Evolutionary conservation across 2,329 filamentous ascomycete species (phyloP).

Genomic region (Diaporthe batatas): DNA sequence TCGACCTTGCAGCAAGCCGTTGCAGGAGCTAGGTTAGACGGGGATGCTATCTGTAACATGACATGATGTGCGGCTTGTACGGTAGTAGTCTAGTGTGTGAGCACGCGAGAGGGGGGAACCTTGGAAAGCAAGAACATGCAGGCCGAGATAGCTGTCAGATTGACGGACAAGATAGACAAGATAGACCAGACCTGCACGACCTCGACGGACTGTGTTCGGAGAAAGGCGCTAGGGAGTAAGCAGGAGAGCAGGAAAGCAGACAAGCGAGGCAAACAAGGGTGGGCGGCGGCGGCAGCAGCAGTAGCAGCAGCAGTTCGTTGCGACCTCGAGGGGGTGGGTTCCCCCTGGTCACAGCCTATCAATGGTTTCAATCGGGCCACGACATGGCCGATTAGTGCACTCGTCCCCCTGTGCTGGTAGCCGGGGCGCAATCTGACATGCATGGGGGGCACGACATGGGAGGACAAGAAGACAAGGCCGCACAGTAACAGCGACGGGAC

Average conservation of each 20-base stretch:
- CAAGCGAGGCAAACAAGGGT: conserved; percentile 36
- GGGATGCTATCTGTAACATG: conserved; percentile 21
- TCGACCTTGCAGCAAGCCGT: background rate
- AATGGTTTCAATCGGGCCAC: background rate
- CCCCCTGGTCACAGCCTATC: conserved; percentile 26
- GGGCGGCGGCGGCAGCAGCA: too few relatives aligned
- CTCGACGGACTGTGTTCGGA: background rate
- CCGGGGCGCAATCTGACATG: conserved; percentile 18
- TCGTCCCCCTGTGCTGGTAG: conserved; percentile 8
- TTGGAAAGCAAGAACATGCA: background rate
- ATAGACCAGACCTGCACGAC: too few relatives aligned
- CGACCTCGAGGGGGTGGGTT: conserved; percentile 18
- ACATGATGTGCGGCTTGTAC: conserved; percentile 7
- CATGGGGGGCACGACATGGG: background rate
- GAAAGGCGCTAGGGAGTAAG: background rate
- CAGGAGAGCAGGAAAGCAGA: background rate
- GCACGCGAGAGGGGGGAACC: conserved; percentile 10
- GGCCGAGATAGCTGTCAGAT: conserved; percentile 6
- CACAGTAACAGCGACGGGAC: background rate
- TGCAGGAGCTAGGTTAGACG: background rate
- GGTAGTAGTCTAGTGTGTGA: background rate
- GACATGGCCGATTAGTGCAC: conserved; percentile 3
- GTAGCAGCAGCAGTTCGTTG: conserved; percentile 37
- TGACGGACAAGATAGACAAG: too few relatives aligned
- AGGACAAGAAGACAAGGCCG: too few relatives aligned